phyloP scores from a whole-genome alignment of 768 basidiomycete genomes.

The Tephrocybe sp. region DNA sequence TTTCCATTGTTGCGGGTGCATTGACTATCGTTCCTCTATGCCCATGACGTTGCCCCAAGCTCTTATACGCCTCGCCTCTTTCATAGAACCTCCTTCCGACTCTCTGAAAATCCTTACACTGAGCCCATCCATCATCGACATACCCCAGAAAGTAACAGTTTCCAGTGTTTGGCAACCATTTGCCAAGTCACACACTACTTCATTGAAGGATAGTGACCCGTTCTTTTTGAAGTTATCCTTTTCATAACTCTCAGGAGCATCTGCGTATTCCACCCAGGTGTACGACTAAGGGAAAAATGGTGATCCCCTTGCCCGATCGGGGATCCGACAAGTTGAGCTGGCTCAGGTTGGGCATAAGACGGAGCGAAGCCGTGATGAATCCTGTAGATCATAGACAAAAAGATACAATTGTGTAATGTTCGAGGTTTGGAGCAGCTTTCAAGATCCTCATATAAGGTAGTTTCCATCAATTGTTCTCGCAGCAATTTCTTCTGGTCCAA shows the following conservation, averaged over 20 bases:
- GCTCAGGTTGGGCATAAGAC: neutral
- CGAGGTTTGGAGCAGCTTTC: neutral
- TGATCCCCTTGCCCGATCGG: neutral
- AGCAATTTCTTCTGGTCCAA: neutral
- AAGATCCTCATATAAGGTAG: too few relatives aligned
- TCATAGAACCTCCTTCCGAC: neutral
- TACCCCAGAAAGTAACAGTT: neutral
- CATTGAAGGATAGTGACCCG: neutral
- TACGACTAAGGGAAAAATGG: neutral
- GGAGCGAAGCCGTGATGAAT: constrained; percentile 5
- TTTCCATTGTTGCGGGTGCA: too few relatives aligned
- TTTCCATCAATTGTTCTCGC: neutral
- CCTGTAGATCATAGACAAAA: neutral
- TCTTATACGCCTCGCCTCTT: neutral
- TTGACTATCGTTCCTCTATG: constrained; percentile 7
- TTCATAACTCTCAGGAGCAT: neutral
- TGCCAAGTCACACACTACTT: constrained; percentile 2
- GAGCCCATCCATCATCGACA: neutral
- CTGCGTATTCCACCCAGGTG: neutral
- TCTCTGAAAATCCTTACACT: constrained; percentile 7
- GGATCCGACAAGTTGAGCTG: neutral
- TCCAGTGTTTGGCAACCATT: constrained; percentile 9
- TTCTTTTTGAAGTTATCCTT: neutral
- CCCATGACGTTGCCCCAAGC: constrained; percentile 10
- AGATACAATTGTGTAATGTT: constrained; percentile 4